phyloP scores from a whole-genome alignment of 2,329 filamentous ascomycete genomes.

The Bipolaris oryzae region DNA sequence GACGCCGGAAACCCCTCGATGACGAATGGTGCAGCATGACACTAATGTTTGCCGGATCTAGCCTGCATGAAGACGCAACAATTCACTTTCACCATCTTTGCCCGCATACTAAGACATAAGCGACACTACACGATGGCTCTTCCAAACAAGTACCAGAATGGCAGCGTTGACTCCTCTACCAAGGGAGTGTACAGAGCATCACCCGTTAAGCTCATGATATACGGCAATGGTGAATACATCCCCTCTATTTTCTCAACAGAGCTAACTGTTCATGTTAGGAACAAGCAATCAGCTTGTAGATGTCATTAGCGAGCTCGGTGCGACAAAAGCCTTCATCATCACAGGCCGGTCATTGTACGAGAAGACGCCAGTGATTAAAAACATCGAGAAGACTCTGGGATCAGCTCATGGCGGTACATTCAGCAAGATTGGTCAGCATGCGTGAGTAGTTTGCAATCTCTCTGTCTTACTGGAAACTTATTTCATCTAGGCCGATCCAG shows the following conservation, averaged over 20 bases:
- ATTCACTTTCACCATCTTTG: conserved; percentile 6
- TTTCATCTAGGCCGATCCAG: conserved; percentile 36
- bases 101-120: conserved; percentile 2
- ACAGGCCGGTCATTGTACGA: conserved; percentile 60
- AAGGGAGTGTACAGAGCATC: conserved; percentile 47
- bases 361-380: conserved; percentile 60
- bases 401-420: conserved; percentile 60
- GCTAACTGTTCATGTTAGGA: conserved; percentile 25
- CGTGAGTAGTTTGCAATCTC: conserved; percentile 45
- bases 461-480: conserved; percentile 13
- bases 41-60: conserved; percentile 11
- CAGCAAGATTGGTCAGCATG: conserved; percentile 61
- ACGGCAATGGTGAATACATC: conserved; percentile 37
- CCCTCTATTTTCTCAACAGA: not conserved
- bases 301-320: conserved; percentile 42
- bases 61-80: conserved; percentile 12
- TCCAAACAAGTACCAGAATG: conserved; percentile 43
- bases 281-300: conserved; percentile 42
- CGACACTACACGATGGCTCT: conserved; percentile 33
- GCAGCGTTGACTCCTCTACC: conserved; percentile 40
- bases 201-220: conserved; percentile 47
- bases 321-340: conserved; percentile 61
- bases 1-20: conserved; percentile 36
- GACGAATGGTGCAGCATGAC: conserved; percentile 27
- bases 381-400: conserved; percentile 57